Conservation (phyloP, 345 rosid species). For the Mallotus nudiflorus region DNA sequence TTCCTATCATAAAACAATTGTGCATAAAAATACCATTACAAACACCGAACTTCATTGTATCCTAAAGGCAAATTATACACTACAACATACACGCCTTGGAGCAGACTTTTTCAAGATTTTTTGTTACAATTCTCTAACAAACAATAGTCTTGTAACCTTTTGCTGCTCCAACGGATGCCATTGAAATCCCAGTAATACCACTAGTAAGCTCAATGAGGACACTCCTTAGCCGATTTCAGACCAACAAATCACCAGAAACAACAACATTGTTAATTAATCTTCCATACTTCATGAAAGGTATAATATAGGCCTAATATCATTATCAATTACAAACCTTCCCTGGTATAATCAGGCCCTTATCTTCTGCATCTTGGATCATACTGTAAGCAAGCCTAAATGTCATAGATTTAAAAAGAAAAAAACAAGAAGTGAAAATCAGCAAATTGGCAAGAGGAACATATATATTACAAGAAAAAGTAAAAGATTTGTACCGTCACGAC, state of each 20-base stretch:
- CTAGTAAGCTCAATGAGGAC: constrained; percentile 29
- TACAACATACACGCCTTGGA: no score
- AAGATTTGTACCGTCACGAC: neutral
- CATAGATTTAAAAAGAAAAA: neutral
- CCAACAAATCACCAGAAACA: neutral
- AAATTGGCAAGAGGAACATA: neutral
- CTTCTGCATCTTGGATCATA: constrained; percentile 26
- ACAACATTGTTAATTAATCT: neutral
- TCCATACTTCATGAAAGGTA: neutral
- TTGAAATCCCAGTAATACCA: constrained; percentile 26
- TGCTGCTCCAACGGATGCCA: constrained; percentile 28
- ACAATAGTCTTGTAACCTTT: constrained; percentile 24
- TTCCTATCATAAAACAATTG: no score
- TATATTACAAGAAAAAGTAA: neutral
- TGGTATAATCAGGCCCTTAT: constrained; percentile 17
- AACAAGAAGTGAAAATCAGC: neutral
- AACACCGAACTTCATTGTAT: no score
- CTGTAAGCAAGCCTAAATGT: constrained; percentile 18
- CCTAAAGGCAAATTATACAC: no score
- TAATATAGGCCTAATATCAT: no score
- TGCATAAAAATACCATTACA: no score
- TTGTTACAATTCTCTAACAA: no score
- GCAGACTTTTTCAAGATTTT: no score
- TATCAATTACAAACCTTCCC: constrained; percentile 15
- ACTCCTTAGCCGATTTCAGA: constrained; percentile 12